phyloP scores from a whole-genome alignment of 495 filamentous ascomycete species.

The Margaritispora aquatica region DNA sequence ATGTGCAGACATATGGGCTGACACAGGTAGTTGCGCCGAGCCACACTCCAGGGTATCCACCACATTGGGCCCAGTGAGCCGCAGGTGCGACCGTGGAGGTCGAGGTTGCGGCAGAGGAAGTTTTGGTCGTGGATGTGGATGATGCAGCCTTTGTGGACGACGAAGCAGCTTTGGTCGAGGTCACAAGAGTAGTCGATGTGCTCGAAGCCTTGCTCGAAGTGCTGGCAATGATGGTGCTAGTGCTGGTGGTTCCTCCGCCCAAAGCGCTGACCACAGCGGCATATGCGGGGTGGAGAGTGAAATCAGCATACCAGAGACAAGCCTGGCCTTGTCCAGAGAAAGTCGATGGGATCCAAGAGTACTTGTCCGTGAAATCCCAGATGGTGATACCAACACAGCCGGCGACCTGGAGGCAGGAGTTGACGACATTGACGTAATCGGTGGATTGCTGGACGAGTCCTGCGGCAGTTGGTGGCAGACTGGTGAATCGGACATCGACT shows the following conservation, averaged over 20 bases:
- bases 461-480: conserved; percentile 34
- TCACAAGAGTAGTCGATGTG: not conserved
- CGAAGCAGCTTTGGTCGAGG: conserved; percentile 1
- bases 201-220: not conserved
- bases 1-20: conserved; percentile 15
- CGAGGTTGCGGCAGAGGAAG: conserved; percentile 15
- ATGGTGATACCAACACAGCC: conserved; percentile 63
- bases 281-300: conserved; percentile 52
- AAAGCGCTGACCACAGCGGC: conserved; percentile 28
- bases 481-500: conserved; percentile 51
- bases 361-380: conserved; percentile 53
- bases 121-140: conserved; percentile 20
- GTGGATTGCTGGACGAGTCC: conserved; percentile 49
- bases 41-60: conserved; percentile 6
- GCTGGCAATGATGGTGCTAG: not conserved
- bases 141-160: conserved; percentile 6
- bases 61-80: conserved; percentile 21
- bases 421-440: conserved; percentile 47
- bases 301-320: conserved; percentile 47
- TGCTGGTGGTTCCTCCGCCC: conserved; percentile 2
- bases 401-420: conserved; percentile 47
- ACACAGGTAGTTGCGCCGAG: conserved; percentile 14
- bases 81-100: conserved; percentile 15
- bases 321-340: conserved; percentile 55
- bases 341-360: conserved; percentile 53